Evolutionary conservation across 192 early-diverging fungal species (phyloP).

Genomic region (Rhizophagus clarus): DNA sequence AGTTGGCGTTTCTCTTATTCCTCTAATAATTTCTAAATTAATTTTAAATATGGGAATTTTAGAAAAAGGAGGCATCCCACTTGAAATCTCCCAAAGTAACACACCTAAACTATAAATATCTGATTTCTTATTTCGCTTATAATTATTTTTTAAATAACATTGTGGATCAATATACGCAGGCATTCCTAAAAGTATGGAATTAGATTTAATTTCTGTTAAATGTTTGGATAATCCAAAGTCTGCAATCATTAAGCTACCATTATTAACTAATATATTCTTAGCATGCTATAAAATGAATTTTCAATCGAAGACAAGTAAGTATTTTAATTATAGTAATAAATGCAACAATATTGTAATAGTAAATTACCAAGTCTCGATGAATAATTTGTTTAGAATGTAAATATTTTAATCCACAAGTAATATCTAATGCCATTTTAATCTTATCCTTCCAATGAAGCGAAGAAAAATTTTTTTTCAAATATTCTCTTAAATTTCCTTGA

Average conservation of each 20-base stretch:
- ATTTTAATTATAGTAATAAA: no score
- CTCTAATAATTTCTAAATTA: constrained; percentile 33
- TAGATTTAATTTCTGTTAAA: background rate
- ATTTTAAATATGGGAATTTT: background rate
- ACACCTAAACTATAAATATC: constrained; percentile 49
- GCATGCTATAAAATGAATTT: constrained; percentile 1
- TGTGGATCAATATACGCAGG: constrained; percentile 12
- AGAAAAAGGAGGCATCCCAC: constrained; percentile 35
- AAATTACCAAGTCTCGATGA: constrained; percentile 24
- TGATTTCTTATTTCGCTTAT: constrained; percentile 34
- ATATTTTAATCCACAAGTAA: constrained; percentile 5
- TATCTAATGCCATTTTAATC: background rate
- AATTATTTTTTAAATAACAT: background rate
- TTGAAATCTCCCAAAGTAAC: constrained; percentile 46
- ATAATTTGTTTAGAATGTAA: background rate
- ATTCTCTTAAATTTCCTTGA: constrained; percentile 9
- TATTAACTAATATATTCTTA: constrained; percentile 21
- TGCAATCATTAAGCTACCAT: constrained; percentile 11
- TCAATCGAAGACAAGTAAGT: no score
- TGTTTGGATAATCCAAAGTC: constrained; percentile 19
- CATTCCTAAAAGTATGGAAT: background rate
- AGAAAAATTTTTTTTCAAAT: background rate
- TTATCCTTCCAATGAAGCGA: background rate
- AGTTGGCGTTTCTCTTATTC: constrained; percentile 33
- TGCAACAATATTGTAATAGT: no score